Evolutionary conservation across 2,329 filamentous ascomycete genomes (phyloP).

Genomic region (Penicillium freii): DNA sequence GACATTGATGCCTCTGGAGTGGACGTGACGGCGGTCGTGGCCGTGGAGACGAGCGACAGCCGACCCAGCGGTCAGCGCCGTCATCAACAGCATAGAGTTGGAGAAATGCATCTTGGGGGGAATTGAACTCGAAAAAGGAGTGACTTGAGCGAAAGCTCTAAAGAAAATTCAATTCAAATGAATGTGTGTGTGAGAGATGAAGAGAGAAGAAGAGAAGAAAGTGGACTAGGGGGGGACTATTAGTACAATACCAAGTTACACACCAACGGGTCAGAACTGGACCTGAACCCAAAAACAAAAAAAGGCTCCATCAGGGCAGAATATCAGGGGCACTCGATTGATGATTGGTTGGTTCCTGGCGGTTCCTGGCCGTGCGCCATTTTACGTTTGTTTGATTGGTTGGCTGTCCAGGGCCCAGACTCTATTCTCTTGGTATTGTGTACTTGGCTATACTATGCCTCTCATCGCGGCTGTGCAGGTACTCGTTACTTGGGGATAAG

Average conservation of each 20-base stretch:
- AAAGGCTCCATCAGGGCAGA: background rate
- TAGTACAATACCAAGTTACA: conserved; percentile 9
- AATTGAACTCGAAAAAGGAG: conserved; percentile 18
- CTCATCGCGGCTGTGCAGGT: conserved; percentile 4
- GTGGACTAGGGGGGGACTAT: conserved; percentile 9
- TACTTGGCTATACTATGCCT: conserved; percentile 9
- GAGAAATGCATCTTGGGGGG: conserved; percentile 38
- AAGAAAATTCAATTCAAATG: conserved; percentile 19
- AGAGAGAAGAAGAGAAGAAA: conserved; percentile 6
- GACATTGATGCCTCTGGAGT: conserved; percentile 16
- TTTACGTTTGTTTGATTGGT: conserved; percentile 13
- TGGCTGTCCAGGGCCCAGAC: conserved; percentile 6
- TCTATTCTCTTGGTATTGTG: conserved; percentile 3
- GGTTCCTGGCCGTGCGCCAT: conserved; percentile 15
- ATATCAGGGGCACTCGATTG: conserved; percentile 18
- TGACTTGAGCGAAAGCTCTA: conserved; percentile 23
- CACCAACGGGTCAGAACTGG: conserved; percentile 4
- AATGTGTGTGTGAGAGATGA: conserved; percentile 16
- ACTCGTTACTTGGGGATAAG: conserved; percentile 2
- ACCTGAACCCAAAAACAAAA: conserved; percentile 1
- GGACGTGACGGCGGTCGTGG: conserved; percentile 40
- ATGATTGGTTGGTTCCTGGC: conserved; percentile 17
- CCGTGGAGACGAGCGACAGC: conserved; percentile 39
- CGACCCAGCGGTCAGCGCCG: conserved; percentile 39
- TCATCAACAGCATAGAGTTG: conserved; percentile 37